A percentile compares a stretch with the other conserved stretches of the same genome.
Conservation (phyloP, 768 basidiomycete species). For the Lactarius pseudohatsudake region DNA sequence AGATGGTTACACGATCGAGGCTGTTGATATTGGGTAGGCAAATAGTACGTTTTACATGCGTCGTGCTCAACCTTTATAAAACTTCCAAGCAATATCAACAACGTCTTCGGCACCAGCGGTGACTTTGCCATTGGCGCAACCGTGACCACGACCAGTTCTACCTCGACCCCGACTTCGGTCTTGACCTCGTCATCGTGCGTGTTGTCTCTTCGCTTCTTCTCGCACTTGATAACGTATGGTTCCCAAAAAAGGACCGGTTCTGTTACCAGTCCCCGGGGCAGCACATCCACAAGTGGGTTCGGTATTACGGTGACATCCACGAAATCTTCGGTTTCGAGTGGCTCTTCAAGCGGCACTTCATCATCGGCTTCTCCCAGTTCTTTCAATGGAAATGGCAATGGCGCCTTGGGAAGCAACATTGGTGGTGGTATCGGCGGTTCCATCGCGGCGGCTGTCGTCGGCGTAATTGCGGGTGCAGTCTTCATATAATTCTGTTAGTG, state of each 20-base stretch:
- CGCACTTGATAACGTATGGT: neutral
- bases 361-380: conserved; percentile 6
- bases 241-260: conserved; percentile 20
- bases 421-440: neutral
- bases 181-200: conserved; percentile 7
- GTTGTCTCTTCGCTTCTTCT: neutral
- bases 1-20: conserved; percentile 20
- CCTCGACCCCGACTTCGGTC: conserved; percentile 2
- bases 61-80: neutral
- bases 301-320: neutral
- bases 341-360: conserved; percentile 7
- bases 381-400: conserved; percentile 25
- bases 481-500: conserved; percentile 10
- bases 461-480: conserved; percentile 19
- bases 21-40: conserved; percentile 24
- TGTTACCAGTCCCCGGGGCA: conserved; percentile 2
- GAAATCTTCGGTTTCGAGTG: neutral
- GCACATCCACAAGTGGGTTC: neutral
- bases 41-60: neutral
- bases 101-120: conserved; percentile 7
- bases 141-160: conserved; percentile 10
- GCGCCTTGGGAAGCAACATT: conserved; percentile 6
- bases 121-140: conserved; percentile 14
- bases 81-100: conserved; percentile 13
- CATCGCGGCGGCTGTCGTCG: conserved; percentile 13